These are phyloP conservation scores for Aureobasidium melanogenum DNA, from an alignment of 2,329 filamentous ascomycete species.

Conservation along the genomic window DNA sequence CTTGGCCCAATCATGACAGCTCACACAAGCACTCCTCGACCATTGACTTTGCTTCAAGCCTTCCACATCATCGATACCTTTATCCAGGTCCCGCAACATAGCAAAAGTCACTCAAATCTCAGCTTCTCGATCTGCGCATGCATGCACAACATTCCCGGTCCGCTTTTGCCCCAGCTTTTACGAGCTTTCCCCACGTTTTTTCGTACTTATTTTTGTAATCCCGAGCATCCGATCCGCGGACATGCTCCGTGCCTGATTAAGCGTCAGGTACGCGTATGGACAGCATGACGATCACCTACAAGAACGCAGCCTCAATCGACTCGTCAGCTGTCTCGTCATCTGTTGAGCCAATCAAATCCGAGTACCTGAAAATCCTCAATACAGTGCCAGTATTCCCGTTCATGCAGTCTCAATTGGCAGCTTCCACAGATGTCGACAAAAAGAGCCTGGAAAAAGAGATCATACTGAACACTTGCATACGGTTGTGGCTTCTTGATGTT, in stretches of 20 bases:
- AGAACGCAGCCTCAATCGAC: background rate
- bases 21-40: background rate
- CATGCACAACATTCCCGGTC: background rate
- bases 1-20: background rate
- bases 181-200: constrained; percentile 10
- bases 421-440: no score
- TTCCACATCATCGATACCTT: background rate
- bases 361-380: constrained; percentile 1
- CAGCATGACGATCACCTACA: background rate
- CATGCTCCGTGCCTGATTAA: constrained; percentile 3
- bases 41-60: background rate
- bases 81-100: background rate
- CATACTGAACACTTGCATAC: background rate
- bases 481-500: background rate
- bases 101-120: background rate
- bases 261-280: constrained; percentile 10
- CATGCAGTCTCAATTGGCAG: background rate
- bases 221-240: constrained; percentile 7
- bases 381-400: background rate
- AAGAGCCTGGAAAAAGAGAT: background rate
- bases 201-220: background rate
- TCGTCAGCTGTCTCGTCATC: background rate
- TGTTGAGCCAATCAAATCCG: background rate
- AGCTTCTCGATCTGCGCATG: background rate
- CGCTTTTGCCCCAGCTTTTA: constrained; percentile 8